Conservation (phyloP, 2,329 filamentous ascomycete genomes). For the Apiospora marii region DNA sequence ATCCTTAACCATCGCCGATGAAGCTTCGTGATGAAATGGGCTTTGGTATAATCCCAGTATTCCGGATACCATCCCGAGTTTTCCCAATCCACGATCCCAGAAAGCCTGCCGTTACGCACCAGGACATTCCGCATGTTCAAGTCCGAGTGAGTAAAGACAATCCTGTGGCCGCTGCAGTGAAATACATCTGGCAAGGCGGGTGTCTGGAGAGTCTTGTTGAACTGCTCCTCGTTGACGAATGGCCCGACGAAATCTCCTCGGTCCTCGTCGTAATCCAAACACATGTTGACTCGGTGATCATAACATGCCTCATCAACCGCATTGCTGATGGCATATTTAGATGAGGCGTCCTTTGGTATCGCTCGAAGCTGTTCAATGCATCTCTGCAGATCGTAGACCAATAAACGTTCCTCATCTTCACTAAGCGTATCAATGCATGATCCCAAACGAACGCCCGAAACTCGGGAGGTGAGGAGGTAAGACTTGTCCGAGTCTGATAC, state of each 20-base stretch:
- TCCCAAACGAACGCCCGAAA: slow-evolving; percentile 23
- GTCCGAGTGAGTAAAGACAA: slow-evolving; percentile 53
- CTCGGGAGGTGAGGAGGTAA: slow-evolving; percentile 29
- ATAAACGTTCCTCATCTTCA: slow-evolving; percentile 20
- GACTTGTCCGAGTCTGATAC: slow-evolving; percentile 20
- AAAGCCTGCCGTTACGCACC: slow-evolving; percentile 47
- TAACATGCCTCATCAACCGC: slow-evolving; percentile 23
- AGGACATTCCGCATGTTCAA: slow-evolving; percentile 54
- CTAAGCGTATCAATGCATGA: slow-evolving; percentile 27
- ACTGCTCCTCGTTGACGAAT: slow-evolving; percentile 27
- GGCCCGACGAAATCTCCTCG: slow-evolving; percentile 28
- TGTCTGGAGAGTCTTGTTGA: slow-evolving; percentile 18
- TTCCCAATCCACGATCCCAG: slow-evolving; percentile 52
- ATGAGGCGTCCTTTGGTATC: slow-evolving; percentile 25
- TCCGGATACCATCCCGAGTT: slow-evolving; percentile 43
- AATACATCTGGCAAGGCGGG: neutral
- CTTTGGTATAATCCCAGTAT: slow-evolving; percentile 45
- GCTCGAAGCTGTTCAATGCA: slow-evolving; percentile 26
- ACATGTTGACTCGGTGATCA: slow-evolving; percentile 26
- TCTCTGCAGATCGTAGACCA: slow-evolving; percentile 24
- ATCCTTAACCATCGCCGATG: neutral
- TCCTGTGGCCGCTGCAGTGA: neutral
- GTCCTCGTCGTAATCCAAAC: slow-evolving; percentile 22
- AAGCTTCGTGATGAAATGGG: neutral
- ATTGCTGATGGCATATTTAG: slow-evolving; percentile 25